Conservation (phyloP, 2,329 filamentous ascomycete species). For the Alternaria tenuissima region DNA sequence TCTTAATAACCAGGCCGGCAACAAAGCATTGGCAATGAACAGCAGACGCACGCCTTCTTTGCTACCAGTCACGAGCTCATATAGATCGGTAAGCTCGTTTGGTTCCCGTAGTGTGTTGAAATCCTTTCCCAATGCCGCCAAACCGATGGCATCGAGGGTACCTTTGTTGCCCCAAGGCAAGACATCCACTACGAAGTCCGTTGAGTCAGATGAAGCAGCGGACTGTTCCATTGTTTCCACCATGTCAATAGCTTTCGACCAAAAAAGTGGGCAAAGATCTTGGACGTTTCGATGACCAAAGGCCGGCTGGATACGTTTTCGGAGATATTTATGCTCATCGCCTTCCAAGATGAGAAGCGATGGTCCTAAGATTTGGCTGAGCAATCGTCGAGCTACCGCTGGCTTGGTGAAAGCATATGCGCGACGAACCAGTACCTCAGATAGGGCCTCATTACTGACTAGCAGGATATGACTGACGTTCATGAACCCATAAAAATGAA, state of each 20-base stretch:
- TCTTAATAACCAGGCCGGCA: background rate
- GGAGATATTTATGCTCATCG: slow-evolving; percentile 1
- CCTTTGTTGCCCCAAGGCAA: background rate
- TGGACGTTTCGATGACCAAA: background rate
- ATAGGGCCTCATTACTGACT: slow-evolving; percentile 1
- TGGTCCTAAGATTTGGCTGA: background rate
- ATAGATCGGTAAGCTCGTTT: background rate
- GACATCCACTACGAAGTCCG: background rate
- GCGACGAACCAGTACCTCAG: slow-evolving; percentile 5
- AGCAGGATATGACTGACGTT: background rate
- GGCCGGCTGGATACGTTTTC: background rate
- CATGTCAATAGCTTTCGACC: slow-evolving; percentile 10
- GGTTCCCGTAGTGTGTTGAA: background rate
- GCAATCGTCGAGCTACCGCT: background rate
- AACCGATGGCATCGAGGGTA: slow-evolving; percentile 1
- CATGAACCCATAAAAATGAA: slow-evolving; percentile 2
- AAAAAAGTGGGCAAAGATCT: background rate
- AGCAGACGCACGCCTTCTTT: background rate
- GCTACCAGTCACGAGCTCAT: slow-evolving; percentile 1
- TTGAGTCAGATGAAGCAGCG: background rate
- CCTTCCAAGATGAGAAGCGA: slow-evolving; percentile 4
- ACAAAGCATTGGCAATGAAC: background rate
- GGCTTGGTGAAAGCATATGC: slow-evolving; percentile 1
- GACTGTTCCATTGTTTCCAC: background rate
- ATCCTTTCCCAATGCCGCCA: slow-evolving; percentile 1